These are phyloP conservation scores for Zelonia costaricensis DNA, from an alignment of 208 protist species.

Conservation along the genomic window DNA sequence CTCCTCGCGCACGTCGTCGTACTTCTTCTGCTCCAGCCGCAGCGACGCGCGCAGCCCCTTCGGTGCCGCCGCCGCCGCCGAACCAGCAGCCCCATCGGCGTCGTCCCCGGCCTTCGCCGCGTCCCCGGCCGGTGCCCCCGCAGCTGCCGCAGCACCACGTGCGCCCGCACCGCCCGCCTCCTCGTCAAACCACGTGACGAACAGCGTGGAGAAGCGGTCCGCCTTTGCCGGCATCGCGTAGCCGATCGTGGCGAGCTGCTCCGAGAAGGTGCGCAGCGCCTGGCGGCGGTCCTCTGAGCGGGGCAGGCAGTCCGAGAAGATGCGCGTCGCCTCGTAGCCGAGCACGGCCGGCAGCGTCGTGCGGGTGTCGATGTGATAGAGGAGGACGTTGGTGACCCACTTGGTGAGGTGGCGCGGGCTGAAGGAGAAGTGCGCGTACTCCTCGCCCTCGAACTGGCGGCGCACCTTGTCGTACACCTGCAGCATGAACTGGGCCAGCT, in stretches of 20 bases:
- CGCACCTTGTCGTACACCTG: conserved; percentile 93
- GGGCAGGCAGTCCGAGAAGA: conserved; percentile 95
- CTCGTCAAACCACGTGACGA: conserved; percentile 80
- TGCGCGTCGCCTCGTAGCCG: conserved; percentile 91
- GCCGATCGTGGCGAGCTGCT: conserved; percentile 86
- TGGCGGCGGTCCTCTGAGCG: conserved; percentile 64
- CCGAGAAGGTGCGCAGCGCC: conserved; percentile 72
- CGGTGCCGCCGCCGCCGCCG: background rate
- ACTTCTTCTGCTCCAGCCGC: conserved; percentile 65
- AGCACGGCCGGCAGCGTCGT: conserved; percentile 91
- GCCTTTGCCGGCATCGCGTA: conserved; percentile 76
- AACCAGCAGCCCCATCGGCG: background rate
- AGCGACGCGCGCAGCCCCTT: conserved; percentile 11
- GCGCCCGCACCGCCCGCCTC: conserved; percentile 3
- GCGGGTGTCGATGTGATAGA: conserved; percentile 91
- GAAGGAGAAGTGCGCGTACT: conserved; percentile 96
- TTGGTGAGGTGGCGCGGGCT: conserved; percentile 96
- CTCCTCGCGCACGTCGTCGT: conserved; percentile 69
- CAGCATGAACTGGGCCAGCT: conserved; percentile 93
- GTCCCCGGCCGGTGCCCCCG: background rate
- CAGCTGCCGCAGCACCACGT: background rate
- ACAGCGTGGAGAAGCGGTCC: conserved; percentile 79
- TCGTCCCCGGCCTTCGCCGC: conserved; percentile 6
- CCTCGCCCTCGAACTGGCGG: conserved; percentile 91
- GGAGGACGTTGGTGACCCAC: conserved; percentile 90